Evolutionary conservation across 2,329 filamentous ascomycete species (phyloP).

Genomic region (Diaporthe vexans): DNA sequence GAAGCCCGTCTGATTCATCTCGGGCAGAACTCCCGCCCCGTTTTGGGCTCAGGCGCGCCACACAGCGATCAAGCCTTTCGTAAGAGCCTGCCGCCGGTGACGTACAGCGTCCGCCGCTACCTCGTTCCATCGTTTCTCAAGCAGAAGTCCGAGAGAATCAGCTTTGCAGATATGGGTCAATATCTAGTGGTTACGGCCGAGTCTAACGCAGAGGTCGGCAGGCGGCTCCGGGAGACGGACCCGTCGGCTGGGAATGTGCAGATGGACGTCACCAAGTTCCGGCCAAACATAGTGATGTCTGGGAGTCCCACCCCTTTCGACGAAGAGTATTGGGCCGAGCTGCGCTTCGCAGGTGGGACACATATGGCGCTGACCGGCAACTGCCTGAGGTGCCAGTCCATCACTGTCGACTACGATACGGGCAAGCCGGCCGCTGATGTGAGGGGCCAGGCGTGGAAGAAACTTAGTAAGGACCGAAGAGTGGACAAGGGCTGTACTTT

Average conservation of each 20-base stretch:
- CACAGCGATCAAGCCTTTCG: constrained; percentile 15
- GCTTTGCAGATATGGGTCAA: constrained; percentile 22
- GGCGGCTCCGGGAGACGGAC: constrained; percentile 19
- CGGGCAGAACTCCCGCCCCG: constrained; percentile 19
- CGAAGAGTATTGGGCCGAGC: constrained; percentile 24
- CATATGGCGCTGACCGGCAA: constrained; percentile 20
- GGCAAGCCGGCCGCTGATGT: constrained; percentile 26
- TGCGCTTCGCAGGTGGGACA: constrained; percentile 1
- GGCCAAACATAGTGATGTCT: constrained; percentile 11
- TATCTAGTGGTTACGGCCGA: constrained; percentile 13
- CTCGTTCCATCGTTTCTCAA: constrained; percentile 7
- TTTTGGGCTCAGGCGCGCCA: constrained; percentile 9
- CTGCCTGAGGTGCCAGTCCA: constrained; percentile 26
- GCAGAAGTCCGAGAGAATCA: constrained; percentile 1
- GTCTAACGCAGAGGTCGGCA: constrained; percentile 16
- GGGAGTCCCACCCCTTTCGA: constrained; percentile 15
- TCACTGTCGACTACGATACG: constrained; percentile 29
- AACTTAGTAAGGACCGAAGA: constrained; percentile 21
- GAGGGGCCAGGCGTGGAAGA: constrained; percentile 20
- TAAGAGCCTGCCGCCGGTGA: constrained; percentile 12
- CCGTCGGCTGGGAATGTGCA: constrained; percentile 6
- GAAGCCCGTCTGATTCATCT: constrained; percentile 16
- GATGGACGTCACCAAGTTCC: constrained; percentile 30
- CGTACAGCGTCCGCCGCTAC: not conserved
- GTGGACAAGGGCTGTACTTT: constrained; percentile 9